Percentiles rank a stretch among this genome's conserved stretches.
These are phyloP conservation scores for Arachis stenosperma DNA, from an alignment of 306 rosid species.

Conservation along the genomic window DNA sequence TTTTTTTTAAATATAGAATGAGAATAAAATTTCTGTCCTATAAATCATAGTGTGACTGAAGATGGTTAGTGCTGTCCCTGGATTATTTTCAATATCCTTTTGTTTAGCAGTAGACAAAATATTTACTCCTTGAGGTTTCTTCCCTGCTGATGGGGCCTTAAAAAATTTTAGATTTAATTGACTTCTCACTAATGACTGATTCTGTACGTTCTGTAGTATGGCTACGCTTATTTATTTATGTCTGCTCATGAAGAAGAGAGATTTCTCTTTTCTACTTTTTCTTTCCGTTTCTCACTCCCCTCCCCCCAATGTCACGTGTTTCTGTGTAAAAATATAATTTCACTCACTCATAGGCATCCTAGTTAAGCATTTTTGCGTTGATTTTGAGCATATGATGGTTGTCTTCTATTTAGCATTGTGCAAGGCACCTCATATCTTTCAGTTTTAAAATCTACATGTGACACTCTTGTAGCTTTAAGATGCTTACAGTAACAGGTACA, in stretches of 20 bases:
- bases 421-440: slow-evolving; percentile 34
- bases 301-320: slow-evolving; percentile 21
- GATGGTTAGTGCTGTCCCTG: slow-evolving; percentile 27
- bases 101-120: slow-evolving; percentile 4
- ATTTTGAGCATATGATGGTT: slow-evolving; percentile 46
- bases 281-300: background rate
- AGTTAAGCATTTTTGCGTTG: slow-evolving; percentile 43
- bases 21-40: slow-evolving; percentile 24
- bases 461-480: slow-evolving; percentile 71
- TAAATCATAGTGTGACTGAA: slow-evolving; percentile 24
- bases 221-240: slow-evolving; percentile 25
- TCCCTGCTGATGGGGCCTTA: slow-evolving; percentile 20
- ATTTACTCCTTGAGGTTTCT: slow-evolving; percentile 12
- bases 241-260: slow-evolving; percentile 27
- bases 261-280: slow-evolving; percentile 16
- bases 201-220: slow-evolving; percentile 21
- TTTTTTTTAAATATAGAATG: slow-evolving; percentile 13
- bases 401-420: slow-evolving; percentile 36
- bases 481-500: slow-evolving; percentile 95
- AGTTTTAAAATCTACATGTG: slow-evolving; percentile 43
- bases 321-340: slow-evolving; percentile 34
- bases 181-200: slow-evolving; percentile 26
- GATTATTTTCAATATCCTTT: slow-evolving; percentile 30
- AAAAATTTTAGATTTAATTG: background rate
- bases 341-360: slow-evolving; percentile 29